Conservation (phyloP, 805 yeast species). For the Candida saitoana region DNA sequence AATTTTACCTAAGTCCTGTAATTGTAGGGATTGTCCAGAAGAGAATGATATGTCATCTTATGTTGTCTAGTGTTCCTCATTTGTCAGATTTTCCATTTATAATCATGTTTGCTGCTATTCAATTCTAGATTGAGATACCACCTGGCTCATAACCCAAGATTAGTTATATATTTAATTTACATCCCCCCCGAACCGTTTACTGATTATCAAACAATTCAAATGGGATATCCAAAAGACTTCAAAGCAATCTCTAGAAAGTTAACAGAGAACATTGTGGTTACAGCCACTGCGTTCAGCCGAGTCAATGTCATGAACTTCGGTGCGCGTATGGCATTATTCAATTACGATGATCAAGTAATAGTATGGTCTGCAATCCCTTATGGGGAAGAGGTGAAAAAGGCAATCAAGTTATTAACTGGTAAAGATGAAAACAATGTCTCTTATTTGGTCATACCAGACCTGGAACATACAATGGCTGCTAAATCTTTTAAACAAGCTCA, state of each 20-base stretch:
- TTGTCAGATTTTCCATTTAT: too few relatives aligned
- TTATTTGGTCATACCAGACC: slow-evolving; percentile 58
- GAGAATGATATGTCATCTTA: too few relatives aligned
- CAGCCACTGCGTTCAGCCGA: slow-evolving; percentile 33
- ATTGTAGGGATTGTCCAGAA: too few relatives aligned
- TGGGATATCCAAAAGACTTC: slow-evolving; percentile 34
- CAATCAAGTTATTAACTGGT: slow-evolving; percentile 31
- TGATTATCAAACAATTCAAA: too few relatives aligned
- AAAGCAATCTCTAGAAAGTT: slow-evolving; percentile 27
- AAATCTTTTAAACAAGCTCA: slow-evolving; percentile 44
- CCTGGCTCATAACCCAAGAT: too few relatives aligned
- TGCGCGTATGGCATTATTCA: slow-evolving; percentile 39
- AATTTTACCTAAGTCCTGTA: too few relatives aligned
- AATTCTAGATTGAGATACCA: too few relatives aligned
- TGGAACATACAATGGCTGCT: slow-evolving; percentile 63
- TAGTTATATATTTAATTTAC: too few relatives aligned
- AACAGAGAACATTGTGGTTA: slow-evolving; percentile 30
- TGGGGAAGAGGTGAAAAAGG: slow-evolving; percentile 40
- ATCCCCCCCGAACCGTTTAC: too few relatives aligned
- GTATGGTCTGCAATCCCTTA: slow-evolving; percentile 62
- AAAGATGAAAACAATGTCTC: slow-evolving; percentile 36
- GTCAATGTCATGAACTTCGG: slow-evolving; percentile 32
- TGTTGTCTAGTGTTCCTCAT: too few relatives aligned
- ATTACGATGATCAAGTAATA: slow-evolving; percentile 27
- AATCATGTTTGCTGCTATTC: too few relatives aligned